A percentile compares a stretch with the other conserved stretches of the same genome.
These are phyloP conservation scores for Colletotrichum truncatum DNA, from an alignment of 2,329 filamentous ascomycete species.

Conservation along the genomic window DNA sequence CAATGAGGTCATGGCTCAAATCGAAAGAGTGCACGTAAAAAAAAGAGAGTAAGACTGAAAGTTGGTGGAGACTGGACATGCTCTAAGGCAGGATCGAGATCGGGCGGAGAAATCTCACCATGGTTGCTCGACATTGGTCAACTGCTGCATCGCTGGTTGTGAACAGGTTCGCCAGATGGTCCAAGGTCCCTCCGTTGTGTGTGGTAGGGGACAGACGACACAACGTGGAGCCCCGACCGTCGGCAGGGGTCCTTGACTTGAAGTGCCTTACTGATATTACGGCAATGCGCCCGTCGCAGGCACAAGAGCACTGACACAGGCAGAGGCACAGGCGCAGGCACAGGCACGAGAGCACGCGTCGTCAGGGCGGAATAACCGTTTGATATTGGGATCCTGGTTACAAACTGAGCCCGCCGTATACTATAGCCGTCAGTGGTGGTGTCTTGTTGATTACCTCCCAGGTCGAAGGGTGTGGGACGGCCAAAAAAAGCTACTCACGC, in stretches of 20 bases:
- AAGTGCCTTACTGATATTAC: constrained; percentile 21
- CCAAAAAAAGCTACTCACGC: neutral
- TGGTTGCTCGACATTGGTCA: neutral
- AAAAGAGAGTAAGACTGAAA: neutral
- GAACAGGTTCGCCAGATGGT: constrained; percentile 18
- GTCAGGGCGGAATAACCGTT: neutral
- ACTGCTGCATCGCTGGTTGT: neutral
- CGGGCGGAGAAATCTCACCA: constrained; percentile 11
- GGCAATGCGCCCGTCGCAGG: constrained; percentile 2
- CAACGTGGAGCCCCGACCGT: too few relatives aligned
- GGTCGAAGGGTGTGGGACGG: neutral
- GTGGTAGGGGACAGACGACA: neutral
- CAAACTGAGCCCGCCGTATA: neutral
- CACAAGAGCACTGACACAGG: neutral
- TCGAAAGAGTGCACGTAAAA: too few relatives aligned
- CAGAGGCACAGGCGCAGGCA: neutral
- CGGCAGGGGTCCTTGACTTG: constrained; percentile 1
- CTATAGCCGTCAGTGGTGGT: neutral
- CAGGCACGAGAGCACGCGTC: neutral
- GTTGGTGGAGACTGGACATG: neutral
- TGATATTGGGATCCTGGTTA: neutral
- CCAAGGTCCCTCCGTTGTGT: neutral
- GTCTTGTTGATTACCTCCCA: neutral
- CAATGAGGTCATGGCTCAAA: neutral
- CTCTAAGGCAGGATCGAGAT: constrained; percentile 19